Evolutionary conservation across 169 alveolate species (phyloP), one percentile per base, ranked within the genome.

Genomic region (Plasmodium coatneyi): DNA sequence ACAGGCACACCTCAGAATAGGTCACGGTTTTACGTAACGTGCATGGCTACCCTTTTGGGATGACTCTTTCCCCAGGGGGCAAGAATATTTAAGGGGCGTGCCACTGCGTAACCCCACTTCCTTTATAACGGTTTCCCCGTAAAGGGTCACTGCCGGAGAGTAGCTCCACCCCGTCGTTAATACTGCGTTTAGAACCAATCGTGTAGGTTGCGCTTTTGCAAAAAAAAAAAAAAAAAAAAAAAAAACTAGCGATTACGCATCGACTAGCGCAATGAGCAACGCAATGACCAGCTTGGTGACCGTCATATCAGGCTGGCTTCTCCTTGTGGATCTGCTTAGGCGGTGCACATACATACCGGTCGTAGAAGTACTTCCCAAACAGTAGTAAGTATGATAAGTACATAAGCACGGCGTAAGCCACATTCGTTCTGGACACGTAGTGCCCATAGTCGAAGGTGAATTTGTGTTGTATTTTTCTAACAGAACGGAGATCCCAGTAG

Each of bases 361-460:
- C 81, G n/a, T 79, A 60, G 70, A 95, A 95, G 81, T 92, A 95
- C 22, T 84, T 95, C 0, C 70, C 89, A 46, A 95, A 95, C 9
- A 95, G 60, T 7, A 90, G 83, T 30, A 95, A 41, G 46, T 95
- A 95, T 7, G 96, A 95, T 39, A 92, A 19, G 74, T 95, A 95
- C 96, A 95, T 95, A 3, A 95, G 92, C 1, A 92, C 83, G 32
- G 96, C 96, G 41, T 78, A 92, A 5, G 84, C 5, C 5, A 95
- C 82, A 56, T 95, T 95, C 7, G 84, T 92, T 28, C 83, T 76
- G 32, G 82, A 70, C 5, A 95, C 87, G 41, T 95, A 93, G 60
- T 95, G 95, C 0, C 95, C 96, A 82, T 84, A 28, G 5, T 92
- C 80, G 70, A 95, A 93, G 6, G 95, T 84, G 34, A 72, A 74